Percentiles rank a stretch among this genome's conserved stretches.
Evolutionary conservation across 2,329 filamentous ascomycete genomes (phyloP).

Genomic region (Aspergillus calidoustus): DNA sequence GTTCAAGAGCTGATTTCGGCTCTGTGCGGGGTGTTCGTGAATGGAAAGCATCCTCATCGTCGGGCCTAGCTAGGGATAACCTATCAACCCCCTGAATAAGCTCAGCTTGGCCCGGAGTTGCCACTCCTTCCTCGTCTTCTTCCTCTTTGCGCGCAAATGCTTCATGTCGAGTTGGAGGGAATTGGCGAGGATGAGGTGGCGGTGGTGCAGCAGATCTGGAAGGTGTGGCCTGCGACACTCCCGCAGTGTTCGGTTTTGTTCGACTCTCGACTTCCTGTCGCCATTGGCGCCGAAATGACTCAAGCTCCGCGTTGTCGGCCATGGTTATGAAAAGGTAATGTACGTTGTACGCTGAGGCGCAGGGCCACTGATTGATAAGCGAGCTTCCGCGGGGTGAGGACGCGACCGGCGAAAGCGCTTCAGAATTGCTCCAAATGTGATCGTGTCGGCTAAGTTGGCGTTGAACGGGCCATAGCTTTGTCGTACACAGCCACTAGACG

Average conservation of each 20-base stretch:
- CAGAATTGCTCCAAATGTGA: not conserved
- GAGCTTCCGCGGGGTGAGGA: conserved; percentile 12
- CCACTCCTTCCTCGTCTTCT: conserved; percentile 29
- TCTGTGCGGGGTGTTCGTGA: conserved; percentile 44
- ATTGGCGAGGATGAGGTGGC: conserved; percentile 30
- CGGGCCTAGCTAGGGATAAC: conserved; percentile 36
- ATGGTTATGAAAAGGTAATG: conserved; percentile 36
- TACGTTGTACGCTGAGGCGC: conserved; percentile 28
- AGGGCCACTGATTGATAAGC: conserved; percentile 30
- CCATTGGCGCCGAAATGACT: conserved; percentile 86
- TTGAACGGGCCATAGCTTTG: not conserved
- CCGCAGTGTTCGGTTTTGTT: conserved; percentile 34
- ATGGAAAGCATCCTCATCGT: conserved; percentile 47
- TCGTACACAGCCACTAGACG: not conserved
- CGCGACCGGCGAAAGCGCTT: not conserved
- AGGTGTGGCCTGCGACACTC: conserved; percentile 21
- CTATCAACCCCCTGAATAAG: conserved; percentile 42
- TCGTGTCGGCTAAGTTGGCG: not conserved
- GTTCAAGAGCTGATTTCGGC: conserved; percentile 80
- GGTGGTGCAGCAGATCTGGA: conserved; percentile 20
- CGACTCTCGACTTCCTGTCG: conserved; percentile 72
- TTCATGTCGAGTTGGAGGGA: conserved; percentile 47
- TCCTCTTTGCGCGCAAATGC: conserved; percentile 45
- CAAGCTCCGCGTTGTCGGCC: conserved; percentile 70
- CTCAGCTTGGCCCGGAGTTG: conserved; percentile 33